Evolutionary conservation across 768 basidiomycete genomes (phyloP), one percentile per base, ranked within the genome.

Genomic region (Hericium erinaceus): DNA sequence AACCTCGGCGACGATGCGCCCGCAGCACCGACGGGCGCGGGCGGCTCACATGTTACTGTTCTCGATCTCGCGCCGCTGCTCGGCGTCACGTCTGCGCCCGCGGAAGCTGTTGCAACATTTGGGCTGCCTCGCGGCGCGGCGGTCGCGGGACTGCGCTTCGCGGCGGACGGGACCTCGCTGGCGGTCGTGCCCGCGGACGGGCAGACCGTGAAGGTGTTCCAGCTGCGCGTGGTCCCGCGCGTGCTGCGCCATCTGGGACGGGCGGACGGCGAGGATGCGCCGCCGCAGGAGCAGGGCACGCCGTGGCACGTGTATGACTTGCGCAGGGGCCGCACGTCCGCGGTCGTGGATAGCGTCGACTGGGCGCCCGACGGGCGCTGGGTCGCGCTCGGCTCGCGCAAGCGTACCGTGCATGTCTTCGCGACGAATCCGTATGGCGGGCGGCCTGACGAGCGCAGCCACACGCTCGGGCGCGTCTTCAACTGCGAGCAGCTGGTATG

Each of bases 361-460:
- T 83, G 81, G 77, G 75, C 76, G 44, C 60, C 67, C 2, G 84
- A 85, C 64, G 84, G 83, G 13, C 69, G 84, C 39, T 92, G 87
- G 86, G 68, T 83, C 16, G 89, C 81, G 2, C 69, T 90, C 39
- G 80, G 77, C n/a, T 89, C 85, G 40, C 65, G 73, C 65, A 83
- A 83, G 62, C 68, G 82, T 57, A 87, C 82, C 0, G 70, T 84
- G 20, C 89, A 92, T 70, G 71, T 92, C 0, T 92, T 90, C 65
- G 80, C 85, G 8, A 74, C 84, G 8, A 87, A 91, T 66, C 89
- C 89, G 4, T 84, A 84, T 58, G 91, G 89, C 1, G 87, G 91
- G 3, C 74, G 74, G 38, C 74, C 85, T 1, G 84, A 90, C 70
- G 70, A 80, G 37, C 68, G 68, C 38, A 84, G 86, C 52, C 84